A percentile compares a stretch with the other conserved stretches of the same genome.
Evolutionary conservation across 495 filamentous ascomycete genomes (phyloP).

Genomic region (Hypoxylon trugodes): DNA sequence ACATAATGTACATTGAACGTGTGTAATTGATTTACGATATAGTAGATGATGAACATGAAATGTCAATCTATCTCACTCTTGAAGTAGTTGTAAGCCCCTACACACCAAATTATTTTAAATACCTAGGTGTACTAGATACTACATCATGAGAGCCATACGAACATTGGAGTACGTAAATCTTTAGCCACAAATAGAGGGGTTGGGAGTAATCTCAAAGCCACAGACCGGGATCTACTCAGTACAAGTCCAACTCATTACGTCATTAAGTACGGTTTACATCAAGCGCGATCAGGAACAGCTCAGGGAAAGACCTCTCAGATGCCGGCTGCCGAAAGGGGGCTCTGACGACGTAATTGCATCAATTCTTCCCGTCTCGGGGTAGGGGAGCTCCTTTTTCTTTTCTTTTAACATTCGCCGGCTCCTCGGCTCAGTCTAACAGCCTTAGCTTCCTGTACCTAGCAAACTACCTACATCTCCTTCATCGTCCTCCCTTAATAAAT

Average conservation of each 20-base stretch:
- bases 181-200: slow-evolving; percentile 31
- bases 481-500: background rate
- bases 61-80: no score
- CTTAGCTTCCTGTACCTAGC: background rate
- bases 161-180: background rate
- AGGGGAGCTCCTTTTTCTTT: background rate
- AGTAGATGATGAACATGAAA: no score
- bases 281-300: slow-evolving; percentile 15
- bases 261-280: slow-evolving; percentile 16
- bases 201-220: background rate
- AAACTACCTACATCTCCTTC: background rate
- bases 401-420: background rate
- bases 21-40: no score
- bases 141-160: no score
- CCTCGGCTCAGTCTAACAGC: background rate
- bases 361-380: slow-evolving; percentile 1
- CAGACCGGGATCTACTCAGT: background rate
- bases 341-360: slow-evolving; percentile 34
- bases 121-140: no score
- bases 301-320: background rate
- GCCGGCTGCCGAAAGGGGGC: background rate
- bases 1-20: no score
- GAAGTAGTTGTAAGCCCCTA: no score
- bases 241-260: slow-evolving; percentile 7
- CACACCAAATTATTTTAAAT: no score